A percentile compares a stretch with the other conserved stretches of the same genome.
Evolutionary conservation across 2,329 filamentous ascomycete species (phyloP).

Genomic region (Colletotrichum australisinense): DNA sequence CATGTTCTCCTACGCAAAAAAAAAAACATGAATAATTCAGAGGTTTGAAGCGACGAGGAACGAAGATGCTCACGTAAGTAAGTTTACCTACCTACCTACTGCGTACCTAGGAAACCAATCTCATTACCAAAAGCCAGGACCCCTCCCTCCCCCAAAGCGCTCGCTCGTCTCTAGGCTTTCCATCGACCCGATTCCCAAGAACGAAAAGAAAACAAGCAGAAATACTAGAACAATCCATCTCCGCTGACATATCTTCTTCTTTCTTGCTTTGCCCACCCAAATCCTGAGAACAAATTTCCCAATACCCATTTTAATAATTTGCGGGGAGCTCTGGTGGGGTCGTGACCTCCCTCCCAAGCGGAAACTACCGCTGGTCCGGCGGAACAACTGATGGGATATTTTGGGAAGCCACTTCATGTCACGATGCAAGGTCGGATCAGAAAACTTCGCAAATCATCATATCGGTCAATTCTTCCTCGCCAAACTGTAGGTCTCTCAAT

Average conservation of each 20-base stretch:
- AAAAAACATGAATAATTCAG: not conserved
- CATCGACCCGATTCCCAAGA: too few relatives aligned
- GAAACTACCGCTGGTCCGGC: not conserved
- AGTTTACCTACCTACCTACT: not conserved
- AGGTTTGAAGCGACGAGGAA: too few relatives aligned
- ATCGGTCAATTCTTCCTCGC: too few relatives aligned
- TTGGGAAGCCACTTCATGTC: not conserved
- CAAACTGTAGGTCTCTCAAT: too few relatives aligned
- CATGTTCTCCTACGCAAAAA: not conserved
- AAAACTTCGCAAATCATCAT: too few relatives aligned
- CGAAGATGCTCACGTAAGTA: not conserved
- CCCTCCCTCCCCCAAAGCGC: too few relatives aligned
- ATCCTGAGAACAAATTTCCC: not conserved
- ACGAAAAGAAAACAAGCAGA: too few relatives aligned
- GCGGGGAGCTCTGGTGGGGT: not conserved
- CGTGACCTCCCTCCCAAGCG: not conserved
- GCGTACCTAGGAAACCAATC: too few relatives aligned
- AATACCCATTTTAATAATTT: not conserved
- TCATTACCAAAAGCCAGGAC: too few relatives aligned
- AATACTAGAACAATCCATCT: not conserved
- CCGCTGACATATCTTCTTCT: not conserved
- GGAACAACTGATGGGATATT: not conserved
- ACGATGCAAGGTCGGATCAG: not conserved
- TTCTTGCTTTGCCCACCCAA: not conserved
- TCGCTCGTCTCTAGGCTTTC: too few relatives aligned